A percentile compares a stretch with the other conserved stretches of the same genome.
Evolutionary conservation across 208 protist genomes (phyloP).

Genomic region (Trypanosoma vivax): DNA sequence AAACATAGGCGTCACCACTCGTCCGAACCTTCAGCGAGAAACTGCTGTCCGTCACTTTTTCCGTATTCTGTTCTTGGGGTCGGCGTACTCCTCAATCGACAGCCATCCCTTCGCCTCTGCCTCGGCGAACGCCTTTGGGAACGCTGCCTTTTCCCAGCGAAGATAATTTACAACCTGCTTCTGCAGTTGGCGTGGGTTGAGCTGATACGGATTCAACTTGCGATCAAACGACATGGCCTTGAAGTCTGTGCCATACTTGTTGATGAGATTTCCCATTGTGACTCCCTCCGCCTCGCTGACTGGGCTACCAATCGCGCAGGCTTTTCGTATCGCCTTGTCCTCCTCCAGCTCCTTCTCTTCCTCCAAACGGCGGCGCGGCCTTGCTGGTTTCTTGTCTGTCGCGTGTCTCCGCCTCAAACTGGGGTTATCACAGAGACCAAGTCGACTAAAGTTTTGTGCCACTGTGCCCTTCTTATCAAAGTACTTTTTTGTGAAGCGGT

Average conservation of each 20-base stretch:
- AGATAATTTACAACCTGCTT: constrained; percentile 80
- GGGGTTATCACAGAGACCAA: constrained; percentile 65
- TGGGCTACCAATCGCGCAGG: constrained; percentile 40
- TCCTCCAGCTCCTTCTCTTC: constrained; percentile 41
- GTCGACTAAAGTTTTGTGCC: constrained; percentile 69
- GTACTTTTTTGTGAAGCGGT: constrained; percentile 78
- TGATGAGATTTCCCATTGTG: constrained; percentile 65
- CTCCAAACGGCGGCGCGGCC: constrained; percentile 35
- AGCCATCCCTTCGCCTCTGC: constrained; percentile 73
- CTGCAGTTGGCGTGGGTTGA: constrained; percentile 81
- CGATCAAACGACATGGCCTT: constrained; percentile 78
- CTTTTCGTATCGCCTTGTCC: constrained; percentile 19
- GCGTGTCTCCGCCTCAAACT: constrained; percentile 18
- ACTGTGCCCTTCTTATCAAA: constrained; percentile 52
- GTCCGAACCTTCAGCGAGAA: no score
- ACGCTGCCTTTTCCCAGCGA: constrained; percentile 66
- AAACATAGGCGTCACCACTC: no score
- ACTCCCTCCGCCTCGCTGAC: constrained; percentile 74
- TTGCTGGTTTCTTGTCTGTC: constrained; percentile 12
- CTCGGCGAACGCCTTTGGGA: constrained; percentile 59
- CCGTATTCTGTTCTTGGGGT: constrained; percentile 42
- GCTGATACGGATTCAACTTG: constrained; percentile 80
- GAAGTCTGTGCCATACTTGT: constrained; percentile 61
- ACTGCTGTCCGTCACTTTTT: no score
- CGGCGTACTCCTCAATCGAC: constrained; percentile 51